phyloP scores from a whole-genome alignment of 345 rosid genomes.

The Citrus australasica region DNA sequence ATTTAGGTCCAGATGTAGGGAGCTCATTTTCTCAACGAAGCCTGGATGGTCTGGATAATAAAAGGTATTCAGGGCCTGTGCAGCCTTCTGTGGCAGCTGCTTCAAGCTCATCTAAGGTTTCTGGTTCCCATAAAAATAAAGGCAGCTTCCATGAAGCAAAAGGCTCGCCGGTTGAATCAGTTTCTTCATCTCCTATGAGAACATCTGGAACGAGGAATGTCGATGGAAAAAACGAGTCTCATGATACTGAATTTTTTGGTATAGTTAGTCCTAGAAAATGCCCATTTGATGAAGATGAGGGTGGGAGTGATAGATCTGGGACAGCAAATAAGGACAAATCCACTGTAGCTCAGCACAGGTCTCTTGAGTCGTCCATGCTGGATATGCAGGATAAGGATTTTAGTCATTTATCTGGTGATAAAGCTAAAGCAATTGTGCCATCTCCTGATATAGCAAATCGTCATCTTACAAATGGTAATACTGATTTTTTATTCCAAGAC shows the following conservation, averaged over 20 bases:
- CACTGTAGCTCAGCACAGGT: conserved; percentile 29
- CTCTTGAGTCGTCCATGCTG: conserved; percentile 41
- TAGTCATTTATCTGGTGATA: conserved; percentile 26
- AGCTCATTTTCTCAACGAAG: conserved; percentile 35
- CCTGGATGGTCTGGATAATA: conserved; percentile 46
- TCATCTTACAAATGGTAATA: conserved; percentile 32
- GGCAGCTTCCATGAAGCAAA: conserved; percentile 56
- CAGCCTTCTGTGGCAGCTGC: conserved; percentile 66
- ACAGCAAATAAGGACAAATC: conserved; percentile 40
- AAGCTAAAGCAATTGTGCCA: conserved; percentile 44
- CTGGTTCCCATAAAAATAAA: conserved; percentile 72
- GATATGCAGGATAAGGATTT: conserved; percentile 47
- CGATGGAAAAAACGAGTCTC: conserved; percentile 35
- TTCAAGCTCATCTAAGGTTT: conserved; percentile 92
- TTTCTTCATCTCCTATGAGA: conserved; percentile 81
- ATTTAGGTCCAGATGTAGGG: conserved; percentile 29
- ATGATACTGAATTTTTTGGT: conserved; percentile 36
- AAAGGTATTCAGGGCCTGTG: conserved; percentile 46
- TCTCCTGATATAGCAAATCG: conserved; percentile 38
- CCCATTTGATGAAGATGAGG: conserved; percentile 62
- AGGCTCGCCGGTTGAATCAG: conserved; percentile 86
- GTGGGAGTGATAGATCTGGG: conserved; percentile 58
- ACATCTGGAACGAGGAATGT: conserved; percentile 35
- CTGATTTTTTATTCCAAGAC: conserved; percentile 40
- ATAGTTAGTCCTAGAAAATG: conserved; percentile 44